Evolutionary conservation across 1,284 basidiomycete species (phyloP).

Genomic region (Pascua sp.): DNA sequence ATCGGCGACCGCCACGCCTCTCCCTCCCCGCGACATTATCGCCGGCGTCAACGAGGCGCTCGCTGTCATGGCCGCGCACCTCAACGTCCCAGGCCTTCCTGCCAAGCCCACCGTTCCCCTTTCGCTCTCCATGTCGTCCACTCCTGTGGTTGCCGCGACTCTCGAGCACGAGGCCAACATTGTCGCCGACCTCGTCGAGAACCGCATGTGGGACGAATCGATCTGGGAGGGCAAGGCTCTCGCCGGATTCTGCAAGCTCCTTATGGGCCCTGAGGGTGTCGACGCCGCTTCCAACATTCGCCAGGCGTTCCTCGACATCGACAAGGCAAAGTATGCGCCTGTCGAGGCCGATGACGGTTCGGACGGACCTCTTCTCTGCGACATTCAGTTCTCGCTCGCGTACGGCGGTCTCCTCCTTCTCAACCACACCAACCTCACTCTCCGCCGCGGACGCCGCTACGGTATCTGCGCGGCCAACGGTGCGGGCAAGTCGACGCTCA

Average conservation of each 20-base stretch:
- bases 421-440: constrained; percentile 88
- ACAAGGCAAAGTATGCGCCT: constrained; percentile 58
- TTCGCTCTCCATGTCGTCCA: constrained; percentile 38
- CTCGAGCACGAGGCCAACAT: constrained; percentile 71
- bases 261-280: constrained; percentile 43
- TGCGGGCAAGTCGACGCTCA: constrained; percentile 91
- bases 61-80: constrained; percentile 59
- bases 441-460: constrained; percentile 87
- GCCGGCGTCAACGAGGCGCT: constrained; percentile 60
- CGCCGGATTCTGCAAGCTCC: constrained; percentile 62
- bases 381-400: constrained; percentile 91
- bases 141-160: constrained; percentile 47
- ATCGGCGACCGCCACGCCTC: constrained; percentile 63
- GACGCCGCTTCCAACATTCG: constrained; percentile 64
- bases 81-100: constrained; percentile 59
- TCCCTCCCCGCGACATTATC: constrained; percentile 63
- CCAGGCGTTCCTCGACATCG: constrained; percentile 70
- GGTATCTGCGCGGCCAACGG: constrained; percentile 96
- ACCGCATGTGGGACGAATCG: constrained; percentile 63
- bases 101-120: constrained; percentile 49
- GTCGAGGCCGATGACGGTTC: constrained; percentile 97
- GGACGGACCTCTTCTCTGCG: constrained; percentile 74
- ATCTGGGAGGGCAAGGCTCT: constrained; percentile 69
- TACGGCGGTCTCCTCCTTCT: constrained; percentile 93
- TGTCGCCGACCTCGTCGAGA: constrained; percentile 71